Base-by-base conservation (phyloP, 441 rosid genomes). In the Brassica balearica region DNA sequence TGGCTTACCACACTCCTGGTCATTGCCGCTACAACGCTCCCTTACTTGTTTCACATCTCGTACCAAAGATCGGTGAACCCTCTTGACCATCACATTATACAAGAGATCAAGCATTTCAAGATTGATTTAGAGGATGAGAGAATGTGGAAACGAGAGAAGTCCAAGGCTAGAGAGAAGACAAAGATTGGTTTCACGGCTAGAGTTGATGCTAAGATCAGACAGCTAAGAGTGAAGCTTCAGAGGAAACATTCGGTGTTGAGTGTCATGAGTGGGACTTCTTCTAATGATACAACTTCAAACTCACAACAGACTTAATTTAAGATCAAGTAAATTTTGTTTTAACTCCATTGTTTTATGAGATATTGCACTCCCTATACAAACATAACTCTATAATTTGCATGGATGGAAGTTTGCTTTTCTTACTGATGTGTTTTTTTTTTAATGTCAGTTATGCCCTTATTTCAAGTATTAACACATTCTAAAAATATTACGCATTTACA, bases 41-140 rank as follows among this genome's bases (percentile, higher is more conserved):
- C 93, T n/a, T 96, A 94, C 86, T 68, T 91, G 34, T 81, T 79
- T 32, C 90, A 96, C 83, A 85, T 94, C 23, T 87, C 95, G 8
- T 86, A 86, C 85, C 97, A 94, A 69, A 89, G 99, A 80, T 86
- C 84, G 12, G 82, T 91, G 83, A 79, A 91, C 75, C 98, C 97
- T 10, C 72, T 92, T 87, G 99, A 96, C 82, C 98, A 96, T 85
- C 99, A 96, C 69, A 88, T 96, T 82, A 94, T 96, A 68, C 99
- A 92, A 87, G 99, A 96, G 84, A 96, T 94, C 85, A 92, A 94
- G 82, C 88, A 87, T 79, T 91, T 84, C 79, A 87, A 56, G 79
- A 92, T 87, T 14, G 98, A 96, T 15, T 87, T 86, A 0, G 84
- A 89, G 82, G 97, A 94, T 77, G 88, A 87, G 73, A 80, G 69